Percentiles rank a stretch among this genome's conserved stretches.
These are phyloP conservation scores for Anthoceros angustus DNA, from an alignment of 225 moss, liverwort and hornwort genomes.

Conservation along the genomic window DNA sequence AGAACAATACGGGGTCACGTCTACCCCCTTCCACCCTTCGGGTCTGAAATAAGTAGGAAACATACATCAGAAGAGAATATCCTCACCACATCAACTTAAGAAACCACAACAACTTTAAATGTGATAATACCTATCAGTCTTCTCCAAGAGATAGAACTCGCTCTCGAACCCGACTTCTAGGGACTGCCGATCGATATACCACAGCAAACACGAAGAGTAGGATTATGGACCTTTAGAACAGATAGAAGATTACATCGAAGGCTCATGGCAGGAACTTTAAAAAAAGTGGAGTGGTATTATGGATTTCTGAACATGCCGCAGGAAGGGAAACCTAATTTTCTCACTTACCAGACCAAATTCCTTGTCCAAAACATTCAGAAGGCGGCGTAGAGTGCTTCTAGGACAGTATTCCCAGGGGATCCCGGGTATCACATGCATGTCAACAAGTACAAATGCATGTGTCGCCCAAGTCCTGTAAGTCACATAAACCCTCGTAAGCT, in stretches of 20 bases:
- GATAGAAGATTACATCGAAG: background rate
- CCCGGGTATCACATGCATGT: constrained; percentile 70
- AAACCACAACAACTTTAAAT: constrained; percentile 1
- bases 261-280: no score
- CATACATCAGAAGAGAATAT: constrained; percentile 4
- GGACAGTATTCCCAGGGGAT: constrained; percentile 64
- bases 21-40: constrained; percentile 40
- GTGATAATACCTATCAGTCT: constrained; percentile 27
- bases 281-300: no score
- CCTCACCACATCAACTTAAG: background rate
- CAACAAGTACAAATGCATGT: constrained; percentile 38
- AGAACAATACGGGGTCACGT: constrained; percentile 44
- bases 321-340: no score
- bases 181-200: constrained; percentile 20
- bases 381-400: constrained; percentile 58
- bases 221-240: background rate
- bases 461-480: constrained; percentile 22
- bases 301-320: no score
- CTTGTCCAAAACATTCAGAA: constrained; percentile 34
- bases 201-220: no score
- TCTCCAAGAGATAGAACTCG: constrained; percentile 65
- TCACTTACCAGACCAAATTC: constrained; percentile 45
- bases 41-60: constrained; percentile 14
- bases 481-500: background rate
- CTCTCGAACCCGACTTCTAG: constrained; percentile 66